Evolutionary conservation across 2,329 filamentous ascomycete genomes (phyloP).

Genomic region (Sclerotinia spermophila): DNA sequence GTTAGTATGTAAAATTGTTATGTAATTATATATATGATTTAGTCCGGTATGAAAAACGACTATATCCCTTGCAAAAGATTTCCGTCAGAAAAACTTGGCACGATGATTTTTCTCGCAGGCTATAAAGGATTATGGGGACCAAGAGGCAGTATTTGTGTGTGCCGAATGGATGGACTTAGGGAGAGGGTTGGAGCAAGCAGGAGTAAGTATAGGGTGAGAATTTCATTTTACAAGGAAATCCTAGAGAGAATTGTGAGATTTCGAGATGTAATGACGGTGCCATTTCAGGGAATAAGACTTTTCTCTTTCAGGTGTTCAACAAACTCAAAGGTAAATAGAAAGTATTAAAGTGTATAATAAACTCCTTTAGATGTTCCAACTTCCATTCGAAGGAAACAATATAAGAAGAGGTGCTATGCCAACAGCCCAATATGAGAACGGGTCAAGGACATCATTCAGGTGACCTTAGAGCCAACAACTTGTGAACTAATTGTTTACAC

Average conservation of each 20-base stretch:
- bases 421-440: not conserved
- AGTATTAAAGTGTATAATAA: not conserved
- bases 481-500: not conserved
- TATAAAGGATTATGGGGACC: no score
- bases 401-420: not conserved
- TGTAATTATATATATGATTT: no score
- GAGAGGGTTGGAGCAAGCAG: not conserved
- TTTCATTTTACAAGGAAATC: not conserved
- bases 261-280: no score
- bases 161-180: not conserved
- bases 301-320: not conserved
- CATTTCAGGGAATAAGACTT: not conserved
- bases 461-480: not conserved
- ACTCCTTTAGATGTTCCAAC: not conserved
- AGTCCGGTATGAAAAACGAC: no score
- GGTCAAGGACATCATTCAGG: not conserved
- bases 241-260: fast-evolving
- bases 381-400: not conserved
- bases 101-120: no score
- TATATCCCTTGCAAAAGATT: no score
- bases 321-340: not conserved
- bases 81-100: no score
- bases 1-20: no score
- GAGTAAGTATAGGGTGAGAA: not conserved
- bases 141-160: not conserved